Evolutionary conservation across 1,284 basidiomycete genomes (phyloP), one percentile per base, ranked within the genome.

Genomic region (Malassezia yamatoensis): DNA sequence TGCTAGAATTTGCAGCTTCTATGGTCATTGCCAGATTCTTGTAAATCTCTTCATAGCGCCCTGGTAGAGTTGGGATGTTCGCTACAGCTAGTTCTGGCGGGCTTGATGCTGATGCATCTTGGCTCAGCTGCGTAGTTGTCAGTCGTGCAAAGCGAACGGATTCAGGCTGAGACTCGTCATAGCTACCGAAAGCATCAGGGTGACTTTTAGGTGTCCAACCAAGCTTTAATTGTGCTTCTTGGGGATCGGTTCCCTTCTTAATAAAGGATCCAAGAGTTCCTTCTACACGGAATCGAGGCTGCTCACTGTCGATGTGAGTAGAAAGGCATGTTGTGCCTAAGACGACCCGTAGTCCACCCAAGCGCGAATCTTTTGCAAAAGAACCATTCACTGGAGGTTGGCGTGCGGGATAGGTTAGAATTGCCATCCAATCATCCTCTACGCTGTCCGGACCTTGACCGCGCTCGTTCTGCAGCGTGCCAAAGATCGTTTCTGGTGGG

Each of bases 381-480:
- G 62, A 60, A 5, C 63, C 61, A 2, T 64, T 61, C 1, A 65
- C 63, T 20, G 70, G 51, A 0, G 70, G 68, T 2, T 54, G 54
- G 0, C 54, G 49, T 6, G 53, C 16, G 5, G 70, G 64, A 44
- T 74, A 74, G 40, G 56, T 46, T 15, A 72, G 62, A 36, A 66
- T 60, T 12, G 67, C 59, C 8, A 69, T 52, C 63, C 71, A 74
- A 50, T 71, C 70, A 37, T 74, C 72, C 41, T 74, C 72, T n/a
- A 71, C 64, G 10, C 56, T 51, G 5, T 45, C 35, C 0, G 65
- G 51, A 1, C 62, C 62, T 34, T 71, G 67, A 16, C 64, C 65
- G 5, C 70, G 64, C 56, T 66, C 61, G 39, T 68, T 66, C 15
- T 61, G 50, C 5, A 69, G 63, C 20, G 66, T 62, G 4, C 68